Evolutionary conservation across 1,139 yeast species (phyloP).

Genomic region (Pichia sp.): DNA sequence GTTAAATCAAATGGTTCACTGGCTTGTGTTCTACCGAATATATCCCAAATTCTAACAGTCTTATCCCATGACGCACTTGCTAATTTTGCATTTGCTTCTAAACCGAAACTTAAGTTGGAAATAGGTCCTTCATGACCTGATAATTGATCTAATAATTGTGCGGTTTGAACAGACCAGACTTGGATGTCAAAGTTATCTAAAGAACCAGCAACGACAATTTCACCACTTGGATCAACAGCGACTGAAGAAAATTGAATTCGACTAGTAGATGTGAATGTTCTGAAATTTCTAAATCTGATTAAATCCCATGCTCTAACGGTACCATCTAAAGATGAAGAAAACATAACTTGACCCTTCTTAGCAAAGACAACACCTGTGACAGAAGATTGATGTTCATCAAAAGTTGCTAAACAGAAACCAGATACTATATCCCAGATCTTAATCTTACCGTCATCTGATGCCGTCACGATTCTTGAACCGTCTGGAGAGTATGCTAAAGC

Average conservation of each 20-base stretch:
- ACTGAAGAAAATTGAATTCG: conserved; percentile 84
- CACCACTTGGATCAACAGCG: conserved; percentile 98
- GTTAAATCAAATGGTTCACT: conserved; percentile 89
- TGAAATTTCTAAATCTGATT: conserved; percentile 86
- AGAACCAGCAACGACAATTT: conserved; percentile 94
- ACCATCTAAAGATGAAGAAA: conserved; percentile 92
- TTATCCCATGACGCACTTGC: conserved; percentile 98
- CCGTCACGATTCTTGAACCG: conserved; percentile 90
- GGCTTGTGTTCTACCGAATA: conserved; percentile 79
- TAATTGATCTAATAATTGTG: conserved; percentile 82
- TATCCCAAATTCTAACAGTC: conserved; percentile 90
- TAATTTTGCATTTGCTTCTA: conserved; percentile 59
- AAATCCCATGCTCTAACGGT: conserved; percentile 98
- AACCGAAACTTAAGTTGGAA: conserved; percentile 82
- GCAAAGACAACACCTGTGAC: conserved; percentile 90
- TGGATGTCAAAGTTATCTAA: conserved; percentile 86
- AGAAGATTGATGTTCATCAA: conserved; percentile 86
- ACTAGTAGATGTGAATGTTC: conserved; percentile 90
- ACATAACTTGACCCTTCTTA: conserved; percentile 82
- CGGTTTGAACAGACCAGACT: conserved; percentile 97
- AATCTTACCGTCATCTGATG: conserved; percentile 95
- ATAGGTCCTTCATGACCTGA: conserved; percentile 98
- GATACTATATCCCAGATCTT: conserved; percentile 95
- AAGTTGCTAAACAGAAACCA: conserved; percentile 91
- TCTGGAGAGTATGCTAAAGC: conserved; percentile 90